Base-by-base conservation (phyloP, 2,329 filamentous ascomycete genomes). In the Stachybotrys elegans region DNA sequence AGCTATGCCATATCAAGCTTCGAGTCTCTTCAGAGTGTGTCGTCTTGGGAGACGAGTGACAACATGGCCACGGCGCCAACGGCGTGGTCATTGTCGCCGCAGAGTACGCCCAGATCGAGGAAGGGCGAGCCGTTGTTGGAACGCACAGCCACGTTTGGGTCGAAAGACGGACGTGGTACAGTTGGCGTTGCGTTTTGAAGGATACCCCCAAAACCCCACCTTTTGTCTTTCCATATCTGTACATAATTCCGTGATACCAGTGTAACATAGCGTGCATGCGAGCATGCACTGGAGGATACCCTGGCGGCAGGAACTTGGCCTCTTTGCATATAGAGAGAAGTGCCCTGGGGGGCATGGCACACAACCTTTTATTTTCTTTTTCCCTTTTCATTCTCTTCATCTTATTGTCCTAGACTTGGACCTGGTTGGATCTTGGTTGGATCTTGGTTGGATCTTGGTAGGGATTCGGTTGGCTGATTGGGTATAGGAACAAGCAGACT, bases 21-120 rank as follows among this genome's bases (percentile, higher is more conserved):
- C 42, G 71, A 72, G 43, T 73, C 71, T 21, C 56, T 66, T 38
- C 70, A 69, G 37, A 74, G 72, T 3, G 61, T 71, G 42, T 76
- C 72, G 42, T 75, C 75, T 5, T 77, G 76, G 66, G 70, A 70
- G 44, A 72, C 65, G 37, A 67, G 68, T 14, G 68, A 70, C 13
- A 61, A 71, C 44, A 66, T 65, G 22, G 21, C 22, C 43, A 76
- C 68, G 6, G 51, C 69, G 36, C 68, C 69, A n/a, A 75, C 72
- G 3, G 72, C 65, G 12, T 72, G 71, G 59, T n/a, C n/a, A n/a
- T n/a, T n/a, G n/a, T 77, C 74, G 17, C 69, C 72, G 7, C 67
- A 68, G 42, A 74, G 70, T 55, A 70, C 65, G 8, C 61, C 70
- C 13, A 65, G 62, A 22, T 55, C 62, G 25, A 62, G 60, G 46